Evolutionary conservation across 2,329 filamentous ascomycete species (phyloP).

Genomic region (Fusarium phyllophilum): DNA sequence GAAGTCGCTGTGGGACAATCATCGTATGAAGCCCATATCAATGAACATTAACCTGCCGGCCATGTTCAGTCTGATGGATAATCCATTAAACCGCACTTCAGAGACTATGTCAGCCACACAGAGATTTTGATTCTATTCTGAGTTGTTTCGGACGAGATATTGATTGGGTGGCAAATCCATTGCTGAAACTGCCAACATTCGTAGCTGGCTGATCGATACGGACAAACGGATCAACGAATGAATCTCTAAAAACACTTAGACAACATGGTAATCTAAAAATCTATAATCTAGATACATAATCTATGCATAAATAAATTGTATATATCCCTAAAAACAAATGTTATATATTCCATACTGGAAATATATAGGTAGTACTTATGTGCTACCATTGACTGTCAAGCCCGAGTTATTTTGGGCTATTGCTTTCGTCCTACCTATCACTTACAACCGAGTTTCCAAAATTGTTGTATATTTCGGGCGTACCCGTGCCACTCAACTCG

Average conservation of each 20-base stretch:
- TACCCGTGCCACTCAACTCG: slow-evolving; percentile 20
- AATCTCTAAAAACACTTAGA: not conserved
- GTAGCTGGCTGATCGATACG: not conserved
- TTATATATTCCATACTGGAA: not conserved
- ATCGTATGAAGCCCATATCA: not conserved
- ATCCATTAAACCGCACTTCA: not conserved
- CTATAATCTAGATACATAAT: not conserved
- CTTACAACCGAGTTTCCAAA: slow-evolving; percentile 9
- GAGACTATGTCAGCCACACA: not conserved
- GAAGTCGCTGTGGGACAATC: slow-evolving; percentile 16
- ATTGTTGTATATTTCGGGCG: not conserved
- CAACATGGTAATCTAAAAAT: not conserved
- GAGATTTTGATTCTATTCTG: not conserved
- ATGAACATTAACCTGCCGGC: not conserved
- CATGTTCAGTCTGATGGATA: not conserved
- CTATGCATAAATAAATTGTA: not conserved
- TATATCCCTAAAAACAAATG: not conserved
- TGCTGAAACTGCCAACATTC: not conserved
- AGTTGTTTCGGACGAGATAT: not conserved
- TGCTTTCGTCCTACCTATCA: slow-evolving; percentile 21
- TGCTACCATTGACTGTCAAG: slow-evolving; percentile 1
- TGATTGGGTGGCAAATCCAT: not conserved
- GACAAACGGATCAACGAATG: not conserved
- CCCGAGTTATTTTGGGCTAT: slow-evolving; percentile 24
- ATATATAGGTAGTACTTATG: not conserved